These are phyloP conservation scores for Yamadazyma olivae DNA, from an alignment of 805 yeast species.

Conservation along the genomic window DNA sequence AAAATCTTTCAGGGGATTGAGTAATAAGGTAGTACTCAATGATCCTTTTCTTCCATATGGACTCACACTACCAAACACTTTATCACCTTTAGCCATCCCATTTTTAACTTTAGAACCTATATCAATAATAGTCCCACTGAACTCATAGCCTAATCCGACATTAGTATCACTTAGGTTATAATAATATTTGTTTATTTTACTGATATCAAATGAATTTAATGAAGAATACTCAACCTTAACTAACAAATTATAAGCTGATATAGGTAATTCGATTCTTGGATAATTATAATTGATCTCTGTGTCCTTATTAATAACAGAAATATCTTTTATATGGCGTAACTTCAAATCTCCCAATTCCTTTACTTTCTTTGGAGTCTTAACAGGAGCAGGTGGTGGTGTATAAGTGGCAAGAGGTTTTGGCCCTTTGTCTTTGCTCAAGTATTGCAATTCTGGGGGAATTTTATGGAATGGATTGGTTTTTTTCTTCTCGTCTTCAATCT, in stretches of 20 bases:
- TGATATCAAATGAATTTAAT: slow-evolving; percentile 63
- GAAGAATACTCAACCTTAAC: slow-evolving; percentile 60
- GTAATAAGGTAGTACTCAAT: slow-evolving; percentile 51
- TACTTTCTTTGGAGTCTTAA: slow-evolving; percentile 1
- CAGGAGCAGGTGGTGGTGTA: slow-evolving; percentile 1
- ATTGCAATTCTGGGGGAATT: slow-evolving; percentile 40
- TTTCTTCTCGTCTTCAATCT: slow-evolving; percentile 23
- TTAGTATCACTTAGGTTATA: slow-evolving; percentile 52
- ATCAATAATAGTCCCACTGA: slow-evolving; percentile 54
- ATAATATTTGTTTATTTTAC: slow-evolving; percentile 54
- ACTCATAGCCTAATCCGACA: slow-evolving; percentile 69
- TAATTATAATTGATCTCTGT: slow-evolving; percentile 53
- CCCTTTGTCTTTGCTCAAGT: slow-evolving; percentile 18
- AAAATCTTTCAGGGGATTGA: slow-evolving; percentile 50
- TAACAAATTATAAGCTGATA: slow-evolving; percentile 45
- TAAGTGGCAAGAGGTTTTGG: slow-evolving; percentile 8
- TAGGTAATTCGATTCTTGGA: slow-evolving; percentile 47
- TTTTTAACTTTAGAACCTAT: slow-evolving; percentile 43
- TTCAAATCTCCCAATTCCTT: slow-evolving; percentile 44
- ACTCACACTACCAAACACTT: slow-evolving; percentile 59
- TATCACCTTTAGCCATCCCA: slow-evolving; percentile 52
- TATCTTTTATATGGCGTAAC: slow-evolving; percentile 49
- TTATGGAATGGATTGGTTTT: slow-evolving; percentile 34
- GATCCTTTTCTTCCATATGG: slow-evolving; percentile 56
- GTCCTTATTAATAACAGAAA: slow-evolving; percentile 40